Base-by-base conservation (phyloP, 805 yeast species). In the Zygoascus biomembranicola region DNA sequence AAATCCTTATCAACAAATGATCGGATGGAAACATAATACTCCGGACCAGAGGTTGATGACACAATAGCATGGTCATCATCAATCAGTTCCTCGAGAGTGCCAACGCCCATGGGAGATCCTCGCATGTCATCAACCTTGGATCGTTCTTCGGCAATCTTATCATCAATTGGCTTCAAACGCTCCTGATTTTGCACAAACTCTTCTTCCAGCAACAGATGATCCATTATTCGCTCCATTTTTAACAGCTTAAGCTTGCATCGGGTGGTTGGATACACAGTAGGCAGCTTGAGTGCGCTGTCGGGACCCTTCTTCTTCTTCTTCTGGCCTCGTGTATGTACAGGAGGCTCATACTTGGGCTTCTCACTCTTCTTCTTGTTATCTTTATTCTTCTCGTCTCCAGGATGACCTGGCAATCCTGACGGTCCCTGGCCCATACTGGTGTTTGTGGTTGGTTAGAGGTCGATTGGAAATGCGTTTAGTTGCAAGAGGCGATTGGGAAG, bases 11-110 rank as follows among this genome's bases (percentile, higher is more conserved):
- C 99, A 16, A 94, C 99, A 76, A 94, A 94, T 10, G 97, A 88
- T 72, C 95, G 75, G 61, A 94, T 94, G 5, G 96, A 85, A 37
- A 94, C 99, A 67, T 94, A 94, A 71, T 90, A 94, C 72, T 94
- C 99, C 6, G 98, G 96, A 20, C 98, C 97, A 11, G 96, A 89
- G 6, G 95, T 83, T 52, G 95, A 84, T 47, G 97, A 89, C 46
- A 94, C 97, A 74, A 94, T 94, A 18, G 99, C 99, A 71, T 94
- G 99, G 68, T 94, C 99, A 70, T 94, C 99, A 67, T 94, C 99
- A 61, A 94, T 88, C 57, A 94, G 88, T 73, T 94, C 99, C 68
- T 94, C 99, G 64, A 94, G 77, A 2, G 97, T 90, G 49, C 99
- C 99, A 57, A 94, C 86, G 43, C 96, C 85, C 87, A 94, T 85